A percentile compares a stretch with the other conserved stretches of the same genome.
These are phyloP conservation scores for Amanita inopinata DNA, from an alignment of 768 basidiomycete genomes.

Conservation along the genomic window DNA sequence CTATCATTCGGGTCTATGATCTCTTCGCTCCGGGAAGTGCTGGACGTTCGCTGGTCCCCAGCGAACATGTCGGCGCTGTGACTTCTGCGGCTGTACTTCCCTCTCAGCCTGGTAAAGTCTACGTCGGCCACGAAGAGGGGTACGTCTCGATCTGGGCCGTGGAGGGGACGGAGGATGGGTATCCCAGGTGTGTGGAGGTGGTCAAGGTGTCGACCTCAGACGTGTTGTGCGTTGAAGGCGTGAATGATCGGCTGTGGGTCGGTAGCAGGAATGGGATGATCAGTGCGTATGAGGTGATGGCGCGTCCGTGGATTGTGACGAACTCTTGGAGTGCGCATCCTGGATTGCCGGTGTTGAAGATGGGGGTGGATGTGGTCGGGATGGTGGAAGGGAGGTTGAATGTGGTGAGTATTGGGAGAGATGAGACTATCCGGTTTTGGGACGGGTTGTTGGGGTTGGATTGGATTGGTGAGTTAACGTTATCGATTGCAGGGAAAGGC, in stretches of 20 bases:
- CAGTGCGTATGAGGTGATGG: conserved; percentile 65
- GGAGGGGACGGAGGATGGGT: conserved; percentile 36
- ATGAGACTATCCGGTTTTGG: conserved; percentile 73
- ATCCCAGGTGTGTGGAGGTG: conserved; percentile 61
- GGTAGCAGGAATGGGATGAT: conserved; percentile 80
- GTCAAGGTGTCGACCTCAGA: conserved; percentile 76
- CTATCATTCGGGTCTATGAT: conserved; percentile 79
- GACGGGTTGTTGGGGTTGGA: conserved; percentile 80
- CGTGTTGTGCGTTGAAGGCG: conserved; percentile 77
- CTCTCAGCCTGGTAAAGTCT: conserved; percentile 55
- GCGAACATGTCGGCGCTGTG: conserved; percentile 71
- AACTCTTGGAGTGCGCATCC: conserved; percentile 84
- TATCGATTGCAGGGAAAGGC: background rate
- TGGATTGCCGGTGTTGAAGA: conserved; percentile 48
- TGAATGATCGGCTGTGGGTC: conserved; percentile 78
- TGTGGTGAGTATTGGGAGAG: conserved; percentile 69
- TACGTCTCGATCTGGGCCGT: conserved; percentile 75
- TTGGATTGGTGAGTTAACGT: conserved; percentile 66
- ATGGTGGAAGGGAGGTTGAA: conserved; percentile 61
- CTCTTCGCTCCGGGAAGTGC: conserved; percentile 49
- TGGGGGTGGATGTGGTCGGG: conserved; percentile 66
- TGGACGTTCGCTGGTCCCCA: conserved; percentile 46
- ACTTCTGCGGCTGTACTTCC: conserved; percentile 74
- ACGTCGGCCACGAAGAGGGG: conserved; percentile 89
- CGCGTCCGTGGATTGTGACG: conserved; percentile 75